Evolutionary conservation across 441 rosid genomes (phyloP), one percentile per base, ranked within the genome.

Genomic region (Isatis lusitanica): DNA sequence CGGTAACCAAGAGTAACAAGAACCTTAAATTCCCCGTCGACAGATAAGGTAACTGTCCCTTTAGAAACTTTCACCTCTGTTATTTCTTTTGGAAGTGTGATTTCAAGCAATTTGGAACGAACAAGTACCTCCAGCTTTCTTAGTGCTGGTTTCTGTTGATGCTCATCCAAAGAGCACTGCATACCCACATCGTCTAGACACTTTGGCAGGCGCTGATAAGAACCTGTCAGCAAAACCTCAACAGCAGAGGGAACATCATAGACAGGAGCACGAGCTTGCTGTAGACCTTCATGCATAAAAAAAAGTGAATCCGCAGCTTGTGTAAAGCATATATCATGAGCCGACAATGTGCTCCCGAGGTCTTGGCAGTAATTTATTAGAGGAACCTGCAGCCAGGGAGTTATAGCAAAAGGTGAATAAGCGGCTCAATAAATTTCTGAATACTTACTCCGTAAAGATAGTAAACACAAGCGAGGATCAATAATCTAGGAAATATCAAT

Each of bases 281-380:
- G 99, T 59, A 96, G 78, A 66, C 96, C 97, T 82, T 96, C 99
- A 55, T 91, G 98, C 99, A 96, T 89, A 81, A 93, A 96, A 84
- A 91, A 96, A 71, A 96, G 85, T 0, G 94, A 90, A 83, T 96
- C 99, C 55, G 99, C 94, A 43, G 97, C 89, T 85, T 93, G 97
- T 76, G 94, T 90, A 75, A 96, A 93, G 80, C 97, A 90, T 31
- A 91, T 82, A 71, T 91, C 99, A 76, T 93, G 99, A 82, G 89
- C 86, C 55, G 99, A 90, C 76, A 96, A 78, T 67, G 97, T 93
- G 70, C 97, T 91, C 39, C 87, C 90, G 35, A 93, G 91, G 75
- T 91, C 98, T 82, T 91, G 97, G 69, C 90, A 91, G 81, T 90
- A 89, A 63, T 91, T 90, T 74, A 91, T 90, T 46, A 96, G 70